These are phyloP conservation scores for Hylodesmum podocarpum DNA, from an alignment of 306 rosid genomes.

Conservation along the genomic window DNA sequence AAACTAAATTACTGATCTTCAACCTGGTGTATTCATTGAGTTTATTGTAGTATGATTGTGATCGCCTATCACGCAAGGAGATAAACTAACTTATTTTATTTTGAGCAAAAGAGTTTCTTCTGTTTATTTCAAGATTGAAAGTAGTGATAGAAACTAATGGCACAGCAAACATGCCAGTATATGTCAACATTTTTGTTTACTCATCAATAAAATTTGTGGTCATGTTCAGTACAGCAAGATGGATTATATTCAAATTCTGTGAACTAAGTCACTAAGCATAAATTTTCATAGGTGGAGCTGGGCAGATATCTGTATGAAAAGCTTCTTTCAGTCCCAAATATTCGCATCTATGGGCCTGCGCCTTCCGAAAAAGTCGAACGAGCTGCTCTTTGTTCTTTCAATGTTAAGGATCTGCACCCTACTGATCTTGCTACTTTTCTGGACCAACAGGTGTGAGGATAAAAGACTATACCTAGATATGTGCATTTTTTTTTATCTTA, in stretches of 20 bases:
- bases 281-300: constrained; percentile 61
- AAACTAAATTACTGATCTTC: constrained; percentile 15
- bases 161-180: neutral
- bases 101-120: neutral
- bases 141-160: neutral
- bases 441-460: constrained; percentile 77
- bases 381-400: constrained; percentile 91
- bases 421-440: constrained; percentile 92
- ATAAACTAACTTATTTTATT: neutral
- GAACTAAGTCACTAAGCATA: neutral
- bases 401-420: constrained; percentile 75
- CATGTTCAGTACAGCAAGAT: neutral
- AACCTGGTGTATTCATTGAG: neutral
- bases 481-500: constrained; percentile 14
- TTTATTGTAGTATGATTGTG: neutral
- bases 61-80: neutral
- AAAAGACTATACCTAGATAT: neutral
- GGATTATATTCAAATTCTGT: constrained; percentile 9
- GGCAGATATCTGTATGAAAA: constrained; percentile 68
- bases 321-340: constrained; percentile 68
- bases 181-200: neutral
- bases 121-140: neutral
- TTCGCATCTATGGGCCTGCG: constrained; percentile 74
- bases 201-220: neutral
- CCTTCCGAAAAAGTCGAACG: constrained; percentile 57